Evolutionary conservation across 148 eudicot genomes (phyloP).

Genomic region (Rhododendron mucronatum): DNA sequence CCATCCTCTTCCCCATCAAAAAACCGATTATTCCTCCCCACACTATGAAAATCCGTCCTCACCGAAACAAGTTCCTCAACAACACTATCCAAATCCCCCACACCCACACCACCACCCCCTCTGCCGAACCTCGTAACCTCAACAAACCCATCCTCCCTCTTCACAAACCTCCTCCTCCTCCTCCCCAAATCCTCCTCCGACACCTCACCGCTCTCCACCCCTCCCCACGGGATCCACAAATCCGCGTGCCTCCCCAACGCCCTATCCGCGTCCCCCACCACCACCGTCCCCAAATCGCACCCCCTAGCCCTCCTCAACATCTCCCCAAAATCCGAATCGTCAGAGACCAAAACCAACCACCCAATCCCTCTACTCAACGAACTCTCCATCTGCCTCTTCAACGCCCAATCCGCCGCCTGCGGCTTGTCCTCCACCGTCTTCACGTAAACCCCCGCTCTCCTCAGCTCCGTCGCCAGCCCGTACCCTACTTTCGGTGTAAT

Average conservation of each 20-base stretch:
- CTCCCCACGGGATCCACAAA: conserved; percentile 73
- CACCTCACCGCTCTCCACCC: conserved; percentile 74
- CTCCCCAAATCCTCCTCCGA: conserved; percentile 59
- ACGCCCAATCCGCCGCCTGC: conserved; percentile 92
- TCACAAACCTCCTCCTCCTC: conserved; percentile 23
- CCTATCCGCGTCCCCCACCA: conserved; percentile 75
- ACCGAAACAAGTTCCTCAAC: conserved; percentile 45
- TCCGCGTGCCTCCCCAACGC: conserved; percentile 77
- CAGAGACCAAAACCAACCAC: conserved; percentile 73
- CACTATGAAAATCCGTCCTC: conserved; percentile 24
- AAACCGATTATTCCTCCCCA: conserved; percentile 36
- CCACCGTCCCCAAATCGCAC: conserved; percentile 79
- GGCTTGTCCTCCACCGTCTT: conserved; percentile 94
- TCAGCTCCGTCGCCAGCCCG: conserved; percentile 63
- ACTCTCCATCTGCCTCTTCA: conserved; percentile 73
- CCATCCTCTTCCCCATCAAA: conserved; percentile 57
- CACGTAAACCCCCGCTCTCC: conserved; percentile 82
- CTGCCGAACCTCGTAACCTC: conserved; percentile 41
- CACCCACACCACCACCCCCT: neutral
- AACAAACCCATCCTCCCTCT: conserved; percentile 26
- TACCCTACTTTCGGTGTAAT: conserved; percentile 68
- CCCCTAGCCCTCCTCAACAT: conserved; percentile 83
- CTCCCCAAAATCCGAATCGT: conserved; percentile 81
- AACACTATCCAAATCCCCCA: conserved; percentile 30
- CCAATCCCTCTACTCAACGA: conserved; percentile 77